Evolutionary conservation across 257 asterid genomes (phyloP), one percentile per base, ranked within the genome.

Genomic region (Thymus mandschuricus): DNA sequence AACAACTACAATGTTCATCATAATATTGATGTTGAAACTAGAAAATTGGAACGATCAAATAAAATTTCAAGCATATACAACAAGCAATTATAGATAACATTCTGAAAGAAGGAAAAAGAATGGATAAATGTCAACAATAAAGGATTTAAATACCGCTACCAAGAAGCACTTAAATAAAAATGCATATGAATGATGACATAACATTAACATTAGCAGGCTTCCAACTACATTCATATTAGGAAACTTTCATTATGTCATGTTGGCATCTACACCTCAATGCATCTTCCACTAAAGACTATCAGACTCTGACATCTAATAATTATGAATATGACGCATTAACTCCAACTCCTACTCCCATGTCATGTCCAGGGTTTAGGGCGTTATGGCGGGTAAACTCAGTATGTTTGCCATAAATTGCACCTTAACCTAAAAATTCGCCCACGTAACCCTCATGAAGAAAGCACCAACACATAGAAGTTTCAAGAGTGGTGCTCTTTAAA

Each of bases 391-490:
- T 4, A 1, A 38, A 38, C 41, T 38, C 50, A 7, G 13, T 45
- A 9, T 8, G 13, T 13, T 45, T 4, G 4, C 10, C 10, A 54
- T 12, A 30, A 73, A 54, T 2, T 52, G 4, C 33, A n/a, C 2
- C 56, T 6, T 43, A 45, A 28, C 60, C 9, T 3, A 57, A 27
- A 29, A 65, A 12, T 13, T 56, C n/a, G 33, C 34, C 45, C 45
- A 56, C 21, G 10, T n/a, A 30, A 62, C 4, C 55, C 35, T 72
- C 40, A 64, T 51, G 44, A 63, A 38, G 69, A 71, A 63, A 29
- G 30, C 33, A 44, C 45, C 44, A 33, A n/a, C 46, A 40, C 48
- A n/a, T 50, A 38, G 43, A 30, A 51, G 55, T 51, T 64, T 28
- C 41, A 40, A 72, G 41, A 64, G 15, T n/a, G 30, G 50, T 62